phyloP scores from a whole-genome alignment of 495 filamentous ascomycete genomes.

The Ascobolus immersus region DNA sequence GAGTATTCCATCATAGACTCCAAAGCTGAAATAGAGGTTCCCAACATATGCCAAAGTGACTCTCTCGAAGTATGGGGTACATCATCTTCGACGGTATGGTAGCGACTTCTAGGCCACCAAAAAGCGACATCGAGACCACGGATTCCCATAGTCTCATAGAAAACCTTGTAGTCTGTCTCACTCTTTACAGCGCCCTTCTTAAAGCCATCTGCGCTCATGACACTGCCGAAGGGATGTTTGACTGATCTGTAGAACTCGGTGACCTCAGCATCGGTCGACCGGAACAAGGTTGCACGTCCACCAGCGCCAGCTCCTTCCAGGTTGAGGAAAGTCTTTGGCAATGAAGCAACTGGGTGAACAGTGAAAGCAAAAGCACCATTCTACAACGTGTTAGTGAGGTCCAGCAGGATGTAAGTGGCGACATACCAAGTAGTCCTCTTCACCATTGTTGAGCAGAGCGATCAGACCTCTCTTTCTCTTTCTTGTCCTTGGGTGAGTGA shows the following conservation, averaged over 20 bases:
- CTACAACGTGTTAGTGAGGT: constrained; percentile 2
- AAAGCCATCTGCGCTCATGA: constrained; percentile 63
- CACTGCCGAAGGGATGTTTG: constrained; percentile 56
- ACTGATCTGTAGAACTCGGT: constrained; percentile 43
- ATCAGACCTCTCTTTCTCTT: constrained; percentile 59
- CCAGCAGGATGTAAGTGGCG: background rate
- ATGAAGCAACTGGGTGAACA: constrained; percentile 43
- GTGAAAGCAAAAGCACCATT: constrained; percentile 75
- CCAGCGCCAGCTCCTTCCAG: constrained; percentile 89
- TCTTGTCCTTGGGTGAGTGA: constrained; percentile 38
- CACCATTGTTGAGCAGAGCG: constrained; percentile 76
- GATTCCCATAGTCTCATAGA: constrained; percentile 52
- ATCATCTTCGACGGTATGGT: constrained; percentile 83
- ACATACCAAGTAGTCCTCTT: constrained; percentile 58
- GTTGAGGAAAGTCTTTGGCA: constrained; percentile 70
- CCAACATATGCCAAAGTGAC: constrained; percentile 87
- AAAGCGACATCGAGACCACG: constrained; percentile 86
- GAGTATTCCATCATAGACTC: constrained; percentile 43
- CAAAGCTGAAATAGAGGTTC: constrained; percentile 46
- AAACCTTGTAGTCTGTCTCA: constrained; percentile 74
- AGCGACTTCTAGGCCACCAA: constrained; percentile 56
- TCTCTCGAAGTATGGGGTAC: constrained; percentile 36
- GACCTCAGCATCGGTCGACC: constrained; percentile 67
- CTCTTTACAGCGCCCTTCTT: constrained; percentile 40
- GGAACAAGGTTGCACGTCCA: constrained; percentile 64